Percentiles rank a stretch among this genome's conserved stretches.
Evolutionary conservation across 345 rosid species (phyloP).

Genomic region (Brassica rapa): DNA sequence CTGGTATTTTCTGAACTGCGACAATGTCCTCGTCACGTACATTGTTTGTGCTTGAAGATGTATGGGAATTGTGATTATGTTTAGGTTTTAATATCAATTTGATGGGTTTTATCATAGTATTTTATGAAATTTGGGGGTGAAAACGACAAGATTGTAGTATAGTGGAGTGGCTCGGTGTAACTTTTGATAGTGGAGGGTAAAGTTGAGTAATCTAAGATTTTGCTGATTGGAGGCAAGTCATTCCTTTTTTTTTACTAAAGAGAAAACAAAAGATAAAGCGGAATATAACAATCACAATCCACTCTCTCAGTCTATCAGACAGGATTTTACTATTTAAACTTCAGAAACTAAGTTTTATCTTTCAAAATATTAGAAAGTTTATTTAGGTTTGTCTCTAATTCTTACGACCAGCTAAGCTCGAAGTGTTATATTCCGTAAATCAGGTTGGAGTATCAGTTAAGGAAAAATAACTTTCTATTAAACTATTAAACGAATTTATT

Average conservation of each 20-base stretch:
- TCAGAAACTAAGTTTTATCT: not conserved
- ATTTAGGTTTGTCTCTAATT: not conserved
- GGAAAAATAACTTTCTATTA: too few species aligned
- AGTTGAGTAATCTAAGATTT: conserved; percentile 22
- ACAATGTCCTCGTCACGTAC: conserved; percentile 65
- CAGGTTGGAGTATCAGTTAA: not conserved
- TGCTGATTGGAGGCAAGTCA: conserved; percentile 13
- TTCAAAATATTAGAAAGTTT: not conserved
- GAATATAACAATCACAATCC: conserved; percentile 20
- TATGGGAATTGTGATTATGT: not conserved
- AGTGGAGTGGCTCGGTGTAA: conserved; percentile 17
- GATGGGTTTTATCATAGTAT: conserved; percentile 1
- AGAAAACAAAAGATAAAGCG: conserved; percentile 24
- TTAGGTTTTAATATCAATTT: not conserved
- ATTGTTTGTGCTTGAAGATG: conserved; percentile 27
- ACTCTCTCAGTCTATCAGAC: not conserved
- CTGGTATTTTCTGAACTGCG: conserved; percentile 49
- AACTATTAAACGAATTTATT: not conserved
- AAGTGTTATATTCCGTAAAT: not conserved
- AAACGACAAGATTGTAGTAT: not conserved
- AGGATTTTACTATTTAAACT: not conserved
- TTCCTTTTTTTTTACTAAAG: conserved; percentile 13
- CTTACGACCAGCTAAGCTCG: not conserved
- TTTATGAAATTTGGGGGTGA: not conserved
- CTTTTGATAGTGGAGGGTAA: conserved; percentile 40